These are phyloP conservation scores for Cryptococcus floricola DNA, from an alignment of 1,284 basidiomycete species.

Conservation along the genomic window DNA sequence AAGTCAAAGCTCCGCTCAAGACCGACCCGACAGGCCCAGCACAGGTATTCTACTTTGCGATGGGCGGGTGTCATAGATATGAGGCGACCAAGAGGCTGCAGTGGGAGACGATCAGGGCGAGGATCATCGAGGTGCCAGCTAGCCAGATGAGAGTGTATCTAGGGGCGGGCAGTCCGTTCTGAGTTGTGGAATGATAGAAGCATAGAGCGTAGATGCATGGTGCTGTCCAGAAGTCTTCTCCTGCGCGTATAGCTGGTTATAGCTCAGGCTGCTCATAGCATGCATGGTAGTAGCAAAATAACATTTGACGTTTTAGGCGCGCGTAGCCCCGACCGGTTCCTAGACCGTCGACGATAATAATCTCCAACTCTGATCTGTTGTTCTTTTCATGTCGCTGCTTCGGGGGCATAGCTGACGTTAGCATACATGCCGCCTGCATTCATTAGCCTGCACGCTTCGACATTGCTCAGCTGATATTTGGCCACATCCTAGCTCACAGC, in stretches of 20 bases:
- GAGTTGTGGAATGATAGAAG: background rate
- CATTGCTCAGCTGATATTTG: too few relatives aligned
- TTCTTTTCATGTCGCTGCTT: too few relatives aligned
- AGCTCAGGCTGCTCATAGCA: background rate
- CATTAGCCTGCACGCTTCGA: too few relatives aligned
- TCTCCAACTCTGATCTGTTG: too few relatives aligned
- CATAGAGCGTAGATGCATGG: background rate
- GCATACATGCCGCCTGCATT: too few relatives aligned
- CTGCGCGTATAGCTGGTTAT: background rate
- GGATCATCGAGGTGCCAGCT: slow-evolving; percentile 49
- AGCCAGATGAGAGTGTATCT: slow-evolving; percentile 46
- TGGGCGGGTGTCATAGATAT: slow-evolving; percentile 51
- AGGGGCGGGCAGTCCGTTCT: slow-evolving; percentile 47
- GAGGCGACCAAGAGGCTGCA: slow-evolving; percentile 48
- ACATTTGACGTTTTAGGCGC: too few relatives aligned
- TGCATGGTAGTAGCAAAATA: too few relatives aligned
- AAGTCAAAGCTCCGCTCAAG: slow-evolving; percentile 41
- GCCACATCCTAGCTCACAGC: too few relatives aligned
- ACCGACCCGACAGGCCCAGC: slow-evolving; percentile 23
- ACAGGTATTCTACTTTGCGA: slow-evolving; percentile 47
- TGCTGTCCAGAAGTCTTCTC: background rate
- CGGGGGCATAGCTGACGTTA: too few relatives aligned
- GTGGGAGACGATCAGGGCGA: slow-evolving; percentile 42
- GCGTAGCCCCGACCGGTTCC: too few relatives aligned
- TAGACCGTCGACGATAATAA: too few relatives aligned